Percentiles rank a stretch among this genome's conserved stretches.
Evolutionary conservation across 2,329 filamentous ascomycete species (phyloP).

Genomic region (Paecilomyces sp.): DNA sequence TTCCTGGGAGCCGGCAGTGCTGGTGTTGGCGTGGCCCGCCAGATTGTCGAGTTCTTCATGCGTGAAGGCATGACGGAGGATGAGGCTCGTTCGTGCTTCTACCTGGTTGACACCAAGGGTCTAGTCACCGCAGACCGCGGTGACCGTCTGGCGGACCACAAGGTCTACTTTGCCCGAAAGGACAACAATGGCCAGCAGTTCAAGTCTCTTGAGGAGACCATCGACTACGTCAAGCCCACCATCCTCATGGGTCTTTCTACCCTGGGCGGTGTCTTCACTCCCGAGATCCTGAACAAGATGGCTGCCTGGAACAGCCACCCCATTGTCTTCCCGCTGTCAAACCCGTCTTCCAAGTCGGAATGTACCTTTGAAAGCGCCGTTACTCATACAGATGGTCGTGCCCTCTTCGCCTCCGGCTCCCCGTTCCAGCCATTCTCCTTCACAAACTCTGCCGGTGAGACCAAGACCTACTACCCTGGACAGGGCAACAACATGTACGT

Average conservation of each 20-base stretch:
- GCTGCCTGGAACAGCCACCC: slow-evolving; percentile 63
- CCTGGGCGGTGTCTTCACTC: slow-evolving; percentile 89
- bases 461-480: slow-evolving; percentile 66
- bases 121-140: slow-evolving; percentile 89
- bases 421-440: slow-evolving; percentile 72
- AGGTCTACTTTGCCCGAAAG: slow-evolving; percentile 59
- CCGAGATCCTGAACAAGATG: slow-evolving; percentile 66
- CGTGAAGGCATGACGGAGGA: slow-evolving; percentile 83
- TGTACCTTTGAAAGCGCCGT: slow-evolving; percentile 95
- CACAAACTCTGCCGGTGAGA: slow-evolving; percentile 52
- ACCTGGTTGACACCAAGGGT: slow-evolving; percentile 94
- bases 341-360: slow-evolving; percentile 93
- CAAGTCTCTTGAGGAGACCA: slow-evolving; percentile 79
- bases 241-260: slow-evolving; percentile 92
- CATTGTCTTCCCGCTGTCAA: slow-evolving; percentile 93
- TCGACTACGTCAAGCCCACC: slow-evolving; percentile 90
- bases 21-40: slow-evolving; percentile 94
- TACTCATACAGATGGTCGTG: slow-evolving; percentile 81
- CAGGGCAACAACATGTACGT: slow-evolving; percentile 83
- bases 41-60: slow-evolving; percentile 95
- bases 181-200: slow-evolving; percentile 60
- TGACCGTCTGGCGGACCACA: slow-evolving; percentile 87
- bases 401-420: slow-evolving; percentile 90
- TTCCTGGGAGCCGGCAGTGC: slow-evolving; percentile 95
- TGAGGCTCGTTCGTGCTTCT: slow-evolving; percentile 85